Evolutionary conservation across 345 rosid genomes (phyloP).

Genomic region (Excoecaria cochinchinensis): DNA sequence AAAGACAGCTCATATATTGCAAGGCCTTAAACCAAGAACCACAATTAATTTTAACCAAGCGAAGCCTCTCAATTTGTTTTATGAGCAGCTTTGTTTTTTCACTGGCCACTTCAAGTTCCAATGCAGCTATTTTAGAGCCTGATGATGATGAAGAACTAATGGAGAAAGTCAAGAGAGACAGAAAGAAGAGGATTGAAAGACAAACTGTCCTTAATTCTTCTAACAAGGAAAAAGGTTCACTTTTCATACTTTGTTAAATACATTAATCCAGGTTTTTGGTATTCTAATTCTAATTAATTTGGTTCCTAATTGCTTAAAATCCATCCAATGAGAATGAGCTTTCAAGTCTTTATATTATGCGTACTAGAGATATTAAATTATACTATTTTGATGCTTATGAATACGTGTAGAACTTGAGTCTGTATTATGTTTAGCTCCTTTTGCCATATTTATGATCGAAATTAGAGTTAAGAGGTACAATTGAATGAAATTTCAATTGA

Average conservation of each 20-base stretch:
- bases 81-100: constrained; percentile 47
- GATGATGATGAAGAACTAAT: constrained; percentile 87
- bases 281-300: not conserved
- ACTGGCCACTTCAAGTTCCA: constrained; percentile 39
- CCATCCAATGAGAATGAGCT: too few species aligned
- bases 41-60: constrained; percentile 39
- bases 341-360: too few species aligned
- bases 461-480: too few species aligned
- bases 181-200: constrained; percentile 83
- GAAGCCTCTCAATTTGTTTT: constrained; percentile 54
- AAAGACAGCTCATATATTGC: constrained; percentile 34
- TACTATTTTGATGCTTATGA: too few species aligned
- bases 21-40: constrained; percentile 31
- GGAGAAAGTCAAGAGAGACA: constrained; percentile 81
- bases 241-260: not conserved
- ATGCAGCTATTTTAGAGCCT: constrained; percentile 87
- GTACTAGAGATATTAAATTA: too few species aligned
- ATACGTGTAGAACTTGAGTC: too few species aligned
- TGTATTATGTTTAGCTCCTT: too few species aligned
- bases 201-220: constrained; percentile 74
- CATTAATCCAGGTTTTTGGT: not conserved
- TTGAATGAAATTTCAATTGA: too few species aligned
- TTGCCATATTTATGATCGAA: too few species aligned
- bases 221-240: constrained; percentile 64
- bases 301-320: too few species aligned